phyloP scores from a whole-genome alignment of 1,284 basidiomycete genomes.

The Malassezia furfur region DNA sequence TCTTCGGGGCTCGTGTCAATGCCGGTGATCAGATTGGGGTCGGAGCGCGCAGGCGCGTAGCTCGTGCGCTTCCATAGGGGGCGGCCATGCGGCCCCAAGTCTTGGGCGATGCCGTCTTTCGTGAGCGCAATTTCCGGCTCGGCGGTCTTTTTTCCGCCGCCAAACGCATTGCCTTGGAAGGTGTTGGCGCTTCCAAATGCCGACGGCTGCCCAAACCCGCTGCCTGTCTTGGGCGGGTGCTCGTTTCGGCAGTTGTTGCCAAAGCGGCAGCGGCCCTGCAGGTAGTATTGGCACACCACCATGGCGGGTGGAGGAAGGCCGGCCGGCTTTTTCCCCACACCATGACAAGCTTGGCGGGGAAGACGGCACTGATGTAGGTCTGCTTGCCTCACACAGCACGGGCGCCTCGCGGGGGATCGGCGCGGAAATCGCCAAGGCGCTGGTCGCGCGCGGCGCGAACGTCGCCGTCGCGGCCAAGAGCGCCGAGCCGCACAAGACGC shows the following conservation, averaged over 20 bases:
- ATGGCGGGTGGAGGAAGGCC: constrained; percentile 3
- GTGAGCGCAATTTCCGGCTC: constrained; percentile 16
- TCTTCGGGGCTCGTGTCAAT: constrained; percentile 15
- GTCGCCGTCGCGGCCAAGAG: constrained; percentile 40
- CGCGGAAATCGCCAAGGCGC: constrained; percentile 29
- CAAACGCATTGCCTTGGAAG: neutral
- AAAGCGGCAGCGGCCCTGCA: constrained; percentile 19
- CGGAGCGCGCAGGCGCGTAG: constrained; percentile 15
- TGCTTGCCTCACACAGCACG: constrained; percentile 20
- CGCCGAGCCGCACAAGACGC: constrained; percentile 18
- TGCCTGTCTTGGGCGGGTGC: neutral
- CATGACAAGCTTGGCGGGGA: constrained; percentile 1
- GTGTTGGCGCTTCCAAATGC: neutral
- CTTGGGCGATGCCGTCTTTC: constrained; percentile 11
- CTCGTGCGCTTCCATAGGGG: constrained; percentile 14
- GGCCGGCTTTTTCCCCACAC: neutral
- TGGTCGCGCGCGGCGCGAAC: constrained; percentile 32
- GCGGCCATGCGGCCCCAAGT: constrained; percentile 14
- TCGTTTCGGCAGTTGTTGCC: constrained; percentile 16
- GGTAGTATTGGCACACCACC: constrained; percentile 17
- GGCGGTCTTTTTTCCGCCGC: neutral
- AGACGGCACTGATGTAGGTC: constrained; percentile 19
- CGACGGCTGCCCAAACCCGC: neutral
- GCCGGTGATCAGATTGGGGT: constrained; percentile 16
- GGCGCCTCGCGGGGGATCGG: constrained; percentile 38